A percentile compares a stretch with the other conserved stretches of the same genome.
Conservation (phyloP, 2,329 filamentous ascomycete species). For the Aspergillus tubingensis region DNA sequence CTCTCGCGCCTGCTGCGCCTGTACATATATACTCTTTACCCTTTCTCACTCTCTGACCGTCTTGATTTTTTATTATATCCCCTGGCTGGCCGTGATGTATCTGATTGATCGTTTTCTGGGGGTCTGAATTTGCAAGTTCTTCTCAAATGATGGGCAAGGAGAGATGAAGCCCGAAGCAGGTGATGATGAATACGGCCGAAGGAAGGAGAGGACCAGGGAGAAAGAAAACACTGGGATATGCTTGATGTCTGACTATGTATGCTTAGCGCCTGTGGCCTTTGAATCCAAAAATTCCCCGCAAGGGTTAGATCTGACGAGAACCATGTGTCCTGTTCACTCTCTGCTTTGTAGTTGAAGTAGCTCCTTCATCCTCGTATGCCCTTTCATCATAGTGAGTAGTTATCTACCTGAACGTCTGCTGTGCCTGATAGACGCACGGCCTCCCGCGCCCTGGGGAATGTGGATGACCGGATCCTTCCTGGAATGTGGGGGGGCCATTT, state of each 20-base stretch:
- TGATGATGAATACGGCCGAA: slow-evolving; percentile 8
- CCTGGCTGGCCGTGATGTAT: slow-evolving; percentile 22
- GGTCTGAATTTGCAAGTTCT: slow-evolving; percentile 9
- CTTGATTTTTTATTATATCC: slow-evolving; percentile 18
- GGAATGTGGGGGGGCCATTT: no score
- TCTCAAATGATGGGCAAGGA: slow-evolving; percentile 1
- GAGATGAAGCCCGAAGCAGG: slow-evolving; percentile 5
- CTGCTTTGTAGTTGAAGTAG: not conserved
- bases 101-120: slow-evolving; percentile 17
- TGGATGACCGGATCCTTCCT: not conserved
- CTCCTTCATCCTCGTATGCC: no score
- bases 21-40: slow-evolving; percentile 22
- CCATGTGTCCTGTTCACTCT: not conserved
- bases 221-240: slow-evolving; percentile 12
- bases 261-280: slow-evolving; percentile 17
- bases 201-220: slow-evolving; percentile 5
- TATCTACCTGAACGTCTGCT: not conserved
- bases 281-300: slow-evolving; percentile 5
- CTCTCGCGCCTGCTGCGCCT: slow-evolving; percentile 9
- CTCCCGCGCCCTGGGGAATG: not conserved
- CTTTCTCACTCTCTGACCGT: slow-evolving; percentile 5
- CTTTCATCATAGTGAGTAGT: no score
- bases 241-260: slow-evolving; percentile 21
- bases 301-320: slow-evolving; percentile 2
- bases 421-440: not conserved